Conservation (phyloP, 805 yeast species). For the Isabelozyma heimii region DNA sequence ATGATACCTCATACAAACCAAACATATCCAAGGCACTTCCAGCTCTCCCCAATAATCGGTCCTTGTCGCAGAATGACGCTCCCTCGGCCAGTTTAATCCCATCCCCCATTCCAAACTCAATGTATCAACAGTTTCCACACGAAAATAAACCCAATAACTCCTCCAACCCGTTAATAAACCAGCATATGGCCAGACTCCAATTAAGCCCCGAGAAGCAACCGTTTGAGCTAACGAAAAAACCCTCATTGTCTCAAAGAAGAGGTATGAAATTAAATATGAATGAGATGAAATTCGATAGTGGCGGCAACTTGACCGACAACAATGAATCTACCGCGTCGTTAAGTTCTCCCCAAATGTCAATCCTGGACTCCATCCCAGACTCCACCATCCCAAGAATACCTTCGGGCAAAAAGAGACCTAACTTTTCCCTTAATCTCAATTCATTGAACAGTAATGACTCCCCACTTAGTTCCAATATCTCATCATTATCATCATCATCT, state of each 20-base stretch:
- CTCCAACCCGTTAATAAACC: neutral
- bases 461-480: slow-evolving; percentile 3
- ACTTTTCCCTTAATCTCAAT: slow-evolving; percentile 33
- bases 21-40: neutral
- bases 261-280: slow-evolving; percentile 50
- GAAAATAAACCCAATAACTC: neutral
- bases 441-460: slow-evolving; percentile 4
- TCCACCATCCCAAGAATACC: slow-evolving; percentile 26
- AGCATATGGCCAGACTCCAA: neutral
- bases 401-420: slow-evolving; percentile 39
- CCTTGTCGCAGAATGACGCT: slow-evolving; percentile 9
- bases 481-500: slow-evolving; percentile 5
- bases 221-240: slow-evolving; percentile 27
- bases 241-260: slow-evolving; percentile 52
- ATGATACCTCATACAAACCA: neutral
- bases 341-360: slow-evolving; percentile 8
- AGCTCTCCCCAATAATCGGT: slow-evolving; percentile 3
- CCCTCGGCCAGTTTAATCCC: slow-evolving; percentile 4
- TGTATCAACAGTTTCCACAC: neutral
- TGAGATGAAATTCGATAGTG: slow-evolving; percentile 13
- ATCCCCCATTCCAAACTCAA: slow-evolving; percentile 3
- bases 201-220: slow-evolving; percentile 3
- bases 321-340: slow-evolving; percentile 12
- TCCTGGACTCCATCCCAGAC: slow-evolving; percentile 6
- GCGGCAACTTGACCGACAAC: slow-evolving; percentile 8